Conservation (phyloP, 192 early-diverging fungal species). For the Linderina pennispora region DNA sequence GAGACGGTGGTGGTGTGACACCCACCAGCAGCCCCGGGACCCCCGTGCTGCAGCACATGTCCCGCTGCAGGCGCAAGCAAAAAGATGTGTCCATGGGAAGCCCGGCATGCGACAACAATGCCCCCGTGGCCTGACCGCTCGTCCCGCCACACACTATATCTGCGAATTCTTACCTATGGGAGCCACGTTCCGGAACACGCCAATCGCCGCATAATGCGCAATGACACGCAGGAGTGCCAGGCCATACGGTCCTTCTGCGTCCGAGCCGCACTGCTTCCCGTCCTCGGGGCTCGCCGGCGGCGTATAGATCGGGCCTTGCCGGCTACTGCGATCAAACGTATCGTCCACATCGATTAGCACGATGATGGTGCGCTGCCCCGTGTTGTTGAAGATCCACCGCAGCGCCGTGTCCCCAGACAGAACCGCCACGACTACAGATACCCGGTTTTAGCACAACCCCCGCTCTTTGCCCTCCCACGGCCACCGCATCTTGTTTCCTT, state of each 20-base stretch:
- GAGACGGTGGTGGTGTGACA: too few species aligned
- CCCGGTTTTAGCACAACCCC: too few species aligned
- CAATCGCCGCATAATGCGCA: conserved; percentile 45
- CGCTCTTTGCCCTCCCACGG: too few species aligned
- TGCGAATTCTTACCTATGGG: conserved; percentile 50
- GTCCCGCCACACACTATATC: too few species aligned
- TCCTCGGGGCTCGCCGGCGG: conserved; percentile 32
- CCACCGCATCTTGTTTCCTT: too few species aligned
- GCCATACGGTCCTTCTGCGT: conserved; percentile 39
- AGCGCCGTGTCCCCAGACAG: conserved; percentile 45
- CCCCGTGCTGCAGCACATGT: too few species aligned
- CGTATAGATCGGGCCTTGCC: conserved; percentile 35
- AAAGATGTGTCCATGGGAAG: too few species aligned
- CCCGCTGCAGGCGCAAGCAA: too few species aligned
- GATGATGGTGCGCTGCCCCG: conserved; percentile 32
- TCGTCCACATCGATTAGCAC: conserved; percentile 50
- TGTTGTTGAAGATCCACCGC: conserved; percentile 44
- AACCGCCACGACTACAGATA: conserved; percentile 44
- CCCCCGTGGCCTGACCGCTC: too few species aligned
- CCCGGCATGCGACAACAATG: too few species aligned
- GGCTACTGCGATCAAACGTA: conserved; percentile 25
- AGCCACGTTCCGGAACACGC: conserved; percentile 46
- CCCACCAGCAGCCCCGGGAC: too few species aligned
- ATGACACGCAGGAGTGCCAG: conserved; percentile 42
- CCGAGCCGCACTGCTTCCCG: conserved; percentile 12